Evolutionary conservation across 176 grass and related monocot species (phyloP), one percentile per base, ranked within the genome.

Genomic region (Bromus sterilis): DNA sequence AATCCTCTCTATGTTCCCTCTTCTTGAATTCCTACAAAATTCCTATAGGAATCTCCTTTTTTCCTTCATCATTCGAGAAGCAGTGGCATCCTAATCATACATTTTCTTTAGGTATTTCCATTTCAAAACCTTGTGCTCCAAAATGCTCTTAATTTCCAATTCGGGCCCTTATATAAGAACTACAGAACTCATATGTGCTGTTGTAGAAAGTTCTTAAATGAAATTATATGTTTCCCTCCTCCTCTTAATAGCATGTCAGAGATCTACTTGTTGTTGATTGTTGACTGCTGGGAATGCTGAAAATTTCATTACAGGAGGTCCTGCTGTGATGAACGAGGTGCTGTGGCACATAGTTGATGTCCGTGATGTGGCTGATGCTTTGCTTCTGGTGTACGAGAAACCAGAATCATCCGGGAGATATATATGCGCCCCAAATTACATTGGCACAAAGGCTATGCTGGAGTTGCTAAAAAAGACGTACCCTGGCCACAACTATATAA

Each of bases 381-480:
- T 82, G 57, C 87, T 89, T 26, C 64, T 89, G 2, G 43, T 42
- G 1, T 86, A 86, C 4, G 83, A 78, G 53, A 71, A 57, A 36
- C 9, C 56, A 14, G 83, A 56, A 30, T 30, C 87, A 29, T 78
- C 65, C 0, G 74, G 80, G 23, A 76, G 80, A 26, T 57, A 79
- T n/a, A 41, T 83, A 29, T 88, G 80, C 34, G 33, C 74, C 11
- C 56, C 80, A 11, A 33, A 88, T 74, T 6, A 21, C 23, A 33
- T 66, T n/a, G 56, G n/a, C 49, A 55, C 33, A 14, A 16, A 32
- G 11, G 75, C 73, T 48, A n/a, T 88, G 37, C 14, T 88, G 43
- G 33, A 57, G 24, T 41, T 83, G 30, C 53, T 88, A 15, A 83
- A 78, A 80, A 74, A 36, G 16, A 42, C 56, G 15, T 74, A 79